These are phyloP conservation scores for Rhododendron simsii DNA, from an alignment of 148 eudicot species.

Conservation along the genomic window DNA sequence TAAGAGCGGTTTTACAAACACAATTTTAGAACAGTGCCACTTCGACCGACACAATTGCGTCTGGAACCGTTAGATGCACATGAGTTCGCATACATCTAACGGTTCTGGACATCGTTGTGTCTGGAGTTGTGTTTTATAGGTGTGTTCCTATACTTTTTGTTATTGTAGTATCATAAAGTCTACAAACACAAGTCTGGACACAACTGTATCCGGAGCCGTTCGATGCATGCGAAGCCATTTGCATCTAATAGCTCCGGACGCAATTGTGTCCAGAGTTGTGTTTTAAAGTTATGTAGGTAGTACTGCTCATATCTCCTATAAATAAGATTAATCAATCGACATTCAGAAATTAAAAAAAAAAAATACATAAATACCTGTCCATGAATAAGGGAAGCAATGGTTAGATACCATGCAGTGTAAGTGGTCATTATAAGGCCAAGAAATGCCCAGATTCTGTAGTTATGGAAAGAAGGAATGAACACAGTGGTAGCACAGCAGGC, in stretches of 20 bases:
- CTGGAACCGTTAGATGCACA: too few species aligned
- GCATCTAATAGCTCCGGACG: neutral
- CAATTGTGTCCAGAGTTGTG: too few species aligned
- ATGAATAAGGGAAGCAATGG: conserved; percentile 71
- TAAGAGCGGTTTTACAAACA: too few species aligned
- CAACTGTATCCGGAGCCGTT: neutral
- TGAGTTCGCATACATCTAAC: too few species aligned
- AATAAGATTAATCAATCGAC: neutral
- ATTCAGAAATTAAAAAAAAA: neutral
- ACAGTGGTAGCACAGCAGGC: conserved; percentile 82
- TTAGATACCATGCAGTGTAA: conserved; percentile 85
- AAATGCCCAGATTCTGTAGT: conserved; percentile 77
- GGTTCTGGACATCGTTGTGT: neutral
- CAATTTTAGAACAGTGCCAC: too few species aligned
- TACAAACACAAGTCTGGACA: neutral
- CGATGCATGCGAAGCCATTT: neutral
- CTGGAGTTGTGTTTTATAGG: neutral
- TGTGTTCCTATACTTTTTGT: neutral
- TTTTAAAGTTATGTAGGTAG: too few species aligned
- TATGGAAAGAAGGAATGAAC: conserved; percentile 77
- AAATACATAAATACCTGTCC: conserved; percentile 49
- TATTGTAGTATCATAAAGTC: too few species aligned
- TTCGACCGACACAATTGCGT: too few species aligned
- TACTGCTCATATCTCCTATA: too few species aligned
- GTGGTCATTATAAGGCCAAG: conserved; percentile 77